phyloP scores from a whole-genome alignment of 768 basidiomycete species.

The Filobasidium floriforme region DNA sequence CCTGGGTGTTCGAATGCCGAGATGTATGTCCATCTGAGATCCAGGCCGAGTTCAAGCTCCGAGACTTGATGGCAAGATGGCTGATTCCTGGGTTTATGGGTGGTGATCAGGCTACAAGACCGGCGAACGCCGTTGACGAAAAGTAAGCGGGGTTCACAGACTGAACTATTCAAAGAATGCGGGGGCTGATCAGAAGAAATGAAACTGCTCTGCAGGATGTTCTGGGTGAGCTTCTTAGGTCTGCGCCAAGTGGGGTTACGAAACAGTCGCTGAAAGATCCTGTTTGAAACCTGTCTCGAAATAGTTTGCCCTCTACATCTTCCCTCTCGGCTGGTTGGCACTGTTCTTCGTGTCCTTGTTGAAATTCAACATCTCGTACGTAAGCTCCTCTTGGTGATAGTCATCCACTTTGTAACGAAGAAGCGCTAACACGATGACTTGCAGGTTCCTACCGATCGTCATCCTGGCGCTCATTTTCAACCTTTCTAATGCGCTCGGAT shows the following conservation, averaged over 20 bases:
- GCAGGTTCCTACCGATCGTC: conserved; percentile 89
- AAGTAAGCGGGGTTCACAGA: conserved; percentile 52
- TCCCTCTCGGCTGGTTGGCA: conserved; percentile 78
- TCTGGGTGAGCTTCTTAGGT: conserved; percentile 59
- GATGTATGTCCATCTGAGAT: conserved; percentile 57
- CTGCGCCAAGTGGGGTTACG: conserved; percentile 26
- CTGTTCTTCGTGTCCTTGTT: conserved; percentile 82
- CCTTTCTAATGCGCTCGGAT: conserved; percentile 86
- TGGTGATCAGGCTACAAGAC: conserved; percentile 65
- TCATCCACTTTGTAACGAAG: too few species aligned
- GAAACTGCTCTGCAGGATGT: conserved; percentile 59
- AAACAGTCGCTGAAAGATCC: conserved; percentile 8
- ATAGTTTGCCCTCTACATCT: conserved; percentile 79
- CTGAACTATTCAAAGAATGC: neutral
- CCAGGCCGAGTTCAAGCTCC: too few species aligned
- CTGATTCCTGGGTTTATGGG: too few species aligned
- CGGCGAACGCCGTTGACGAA: conserved; percentile 78
- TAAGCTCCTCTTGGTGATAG: conserved; percentile 21
- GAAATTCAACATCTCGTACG: conserved; percentile 79
- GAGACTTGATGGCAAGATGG: too few species aligned
- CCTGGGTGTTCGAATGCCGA: conserved; percentile 96
- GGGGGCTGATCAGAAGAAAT: neutral
- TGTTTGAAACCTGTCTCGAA: conserved; percentile 4
- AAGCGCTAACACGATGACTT: neutral
- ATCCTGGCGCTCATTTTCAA: conserved; percentile 92